phyloP scores from a whole-genome alignment of 345 rosid species.

The Corymbia maculata region DNA sequence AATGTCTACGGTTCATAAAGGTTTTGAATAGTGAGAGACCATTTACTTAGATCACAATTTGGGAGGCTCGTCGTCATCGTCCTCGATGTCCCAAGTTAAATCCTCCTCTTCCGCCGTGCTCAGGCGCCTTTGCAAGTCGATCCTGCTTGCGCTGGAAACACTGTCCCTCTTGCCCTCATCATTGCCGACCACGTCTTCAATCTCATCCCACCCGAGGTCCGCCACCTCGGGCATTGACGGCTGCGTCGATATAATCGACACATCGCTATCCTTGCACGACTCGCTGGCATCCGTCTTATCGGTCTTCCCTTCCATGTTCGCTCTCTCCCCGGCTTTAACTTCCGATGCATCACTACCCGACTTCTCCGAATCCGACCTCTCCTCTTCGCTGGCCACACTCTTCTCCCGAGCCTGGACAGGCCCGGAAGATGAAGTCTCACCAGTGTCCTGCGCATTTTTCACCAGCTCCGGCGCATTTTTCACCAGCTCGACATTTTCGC shows the following conservation, averaged over 20 bases:
- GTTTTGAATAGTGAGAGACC: not conserved
- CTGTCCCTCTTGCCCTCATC: conserved; percentile 22
- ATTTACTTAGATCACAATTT: not conserved
- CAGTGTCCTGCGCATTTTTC: not conserved
- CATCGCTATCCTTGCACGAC: conserved; percentile 52
- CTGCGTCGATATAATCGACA: conserved; percentile 57
- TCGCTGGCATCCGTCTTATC: conserved; percentile 24
- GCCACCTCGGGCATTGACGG: conserved; percentile 41
- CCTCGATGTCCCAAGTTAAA: conserved; percentile 84
- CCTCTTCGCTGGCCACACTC: not conserved
- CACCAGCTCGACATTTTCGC: not conserved
- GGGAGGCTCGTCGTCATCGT: conserved; percentile 7
- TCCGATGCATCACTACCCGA: not conserved
- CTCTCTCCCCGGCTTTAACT: not conserved
- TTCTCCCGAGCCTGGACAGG: not conserved
- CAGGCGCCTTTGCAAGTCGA: conserved; percentile 38
- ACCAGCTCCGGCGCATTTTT: not conserved
- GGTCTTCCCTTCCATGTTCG: not conserved
- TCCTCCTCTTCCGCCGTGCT: conserved; percentile 51
- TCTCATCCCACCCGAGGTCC: conserved; percentile 80
- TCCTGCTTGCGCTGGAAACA: conserved; percentile 16
- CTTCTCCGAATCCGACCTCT: not conserved
- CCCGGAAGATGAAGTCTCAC: not conserved
- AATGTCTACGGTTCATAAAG: not conserved
- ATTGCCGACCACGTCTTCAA: conserved; percentile 50